phyloP scores from a whole-genome alignment of 495 filamentous ascomycete genomes.

The Lasiosphaeris hirsuta region DNA sequence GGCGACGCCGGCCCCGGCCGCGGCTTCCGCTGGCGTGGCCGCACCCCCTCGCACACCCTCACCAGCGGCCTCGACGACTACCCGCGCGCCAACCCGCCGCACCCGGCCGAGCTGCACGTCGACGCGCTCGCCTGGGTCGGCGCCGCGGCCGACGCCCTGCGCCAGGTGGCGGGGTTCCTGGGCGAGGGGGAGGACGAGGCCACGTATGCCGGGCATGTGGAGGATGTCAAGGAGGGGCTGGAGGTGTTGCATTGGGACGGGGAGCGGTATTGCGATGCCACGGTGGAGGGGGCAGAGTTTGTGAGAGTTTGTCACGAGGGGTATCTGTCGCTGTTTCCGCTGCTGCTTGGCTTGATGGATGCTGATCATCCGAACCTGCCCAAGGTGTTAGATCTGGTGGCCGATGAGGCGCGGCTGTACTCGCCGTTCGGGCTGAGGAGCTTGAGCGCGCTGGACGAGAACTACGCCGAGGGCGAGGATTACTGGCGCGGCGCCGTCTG shows the following conservation, averaged over 20 bases:
- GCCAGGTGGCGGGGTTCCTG: slow-evolving; percentile 68
- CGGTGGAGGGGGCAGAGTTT: slow-evolving; percentile 81
- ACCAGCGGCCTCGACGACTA: slow-evolving; percentile 93
- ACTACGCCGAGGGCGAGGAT: slow-evolving; percentile 84
- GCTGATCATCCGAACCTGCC: slow-evolving; percentile 71
- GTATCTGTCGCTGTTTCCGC: slow-evolving; percentile 89
- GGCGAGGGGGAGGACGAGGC: slow-evolving; percentile 66
- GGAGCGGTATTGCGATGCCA: slow-evolving; percentile 83
- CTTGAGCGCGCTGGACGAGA: slow-evolving; percentile 70
- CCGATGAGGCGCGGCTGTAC: slow-evolving; percentile 75
- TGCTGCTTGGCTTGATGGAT: slow-evolving; percentile 68
- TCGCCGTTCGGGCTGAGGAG: slow-evolving; percentile 77
- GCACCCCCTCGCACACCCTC: slow-evolving; percentile 75
- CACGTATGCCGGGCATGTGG: slow-evolving; percentile 63
- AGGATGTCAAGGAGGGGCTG: slow-evolving; percentile 74
- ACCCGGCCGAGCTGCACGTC: slow-evolving; percentile 89
- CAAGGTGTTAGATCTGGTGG: slow-evolving; percentile 68
- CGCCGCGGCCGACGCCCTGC: slow-evolving; percentile 75
- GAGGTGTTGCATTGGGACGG: slow-evolving; percentile 85
- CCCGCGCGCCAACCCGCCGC: slow-evolving; percentile 85
- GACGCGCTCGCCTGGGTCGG: slow-evolving; percentile 94
- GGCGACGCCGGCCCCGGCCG: slow-evolving; percentile 69
- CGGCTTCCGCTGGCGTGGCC: slow-evolving; percentile 89
- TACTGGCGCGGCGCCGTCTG: slow-evolving; percentile 93
- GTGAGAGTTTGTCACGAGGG: slow-evolving; percentile 85